phyloP scores from a whole-genome alignment of 1,139 yeast genomes.

The Candida frijolesensis region DNA sequence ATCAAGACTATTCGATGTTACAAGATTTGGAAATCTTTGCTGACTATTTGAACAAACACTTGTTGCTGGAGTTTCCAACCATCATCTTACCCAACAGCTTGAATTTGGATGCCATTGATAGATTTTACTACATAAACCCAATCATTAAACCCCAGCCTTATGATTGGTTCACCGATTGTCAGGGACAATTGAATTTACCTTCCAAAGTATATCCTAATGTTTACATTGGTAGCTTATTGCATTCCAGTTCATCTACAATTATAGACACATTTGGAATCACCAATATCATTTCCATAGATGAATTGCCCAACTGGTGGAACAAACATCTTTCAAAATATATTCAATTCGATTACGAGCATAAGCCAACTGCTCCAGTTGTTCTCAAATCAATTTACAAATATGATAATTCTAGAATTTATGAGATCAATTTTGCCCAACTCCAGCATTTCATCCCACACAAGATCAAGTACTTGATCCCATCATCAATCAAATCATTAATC shows the following conservation, averaged over 20 bases:
- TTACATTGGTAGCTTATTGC: slow-evolving; percentile 38
- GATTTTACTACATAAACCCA: slow-evolving; percentile 9
- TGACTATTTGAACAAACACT: slow-evolving; percentile 15
- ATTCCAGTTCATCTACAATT: slow-evolving; percentile 37
- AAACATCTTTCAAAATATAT: slow-evolving; percentile 19
- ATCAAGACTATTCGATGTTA: slow-evolving; percentile 34
- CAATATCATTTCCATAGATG: slow-evolving; percentile 39
- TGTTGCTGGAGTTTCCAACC: slow-evolving; percentile 12
- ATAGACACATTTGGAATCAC: slow-evolving; percentile 26
- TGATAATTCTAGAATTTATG: slow-evolving; percentile 32
- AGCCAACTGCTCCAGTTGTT: neutral
- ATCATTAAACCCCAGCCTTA: slow-evolving; percentile 9
- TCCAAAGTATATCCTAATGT: slow-evolving; percentile 32
- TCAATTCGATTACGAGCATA: slow-evolving; percentile 23
- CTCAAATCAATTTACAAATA: slow-evolving; percentile 30
- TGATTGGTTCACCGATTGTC: slow-evolving; percentile 39
- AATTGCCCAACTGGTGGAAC: slow-evolving; percentile 37
- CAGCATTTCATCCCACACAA: slow-evolving; percentile 6
- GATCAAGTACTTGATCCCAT: slow-evolving; percentile 9
- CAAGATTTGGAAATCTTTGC: slow-evolving; percentile 35
- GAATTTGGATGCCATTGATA: slow-evolving; percentile 9
- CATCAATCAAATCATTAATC: slow-evolving; percentile 27
- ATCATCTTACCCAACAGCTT: slow-evolving; percentile 10
- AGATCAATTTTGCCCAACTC: slow-evolving; percentile 20
- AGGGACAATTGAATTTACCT: slow-evolving; percentile 41